phyloP scores from a whole-genome alignment of 2,329 filamentous ascomycete species.

The Akanthomyces muscarius region DNA sequence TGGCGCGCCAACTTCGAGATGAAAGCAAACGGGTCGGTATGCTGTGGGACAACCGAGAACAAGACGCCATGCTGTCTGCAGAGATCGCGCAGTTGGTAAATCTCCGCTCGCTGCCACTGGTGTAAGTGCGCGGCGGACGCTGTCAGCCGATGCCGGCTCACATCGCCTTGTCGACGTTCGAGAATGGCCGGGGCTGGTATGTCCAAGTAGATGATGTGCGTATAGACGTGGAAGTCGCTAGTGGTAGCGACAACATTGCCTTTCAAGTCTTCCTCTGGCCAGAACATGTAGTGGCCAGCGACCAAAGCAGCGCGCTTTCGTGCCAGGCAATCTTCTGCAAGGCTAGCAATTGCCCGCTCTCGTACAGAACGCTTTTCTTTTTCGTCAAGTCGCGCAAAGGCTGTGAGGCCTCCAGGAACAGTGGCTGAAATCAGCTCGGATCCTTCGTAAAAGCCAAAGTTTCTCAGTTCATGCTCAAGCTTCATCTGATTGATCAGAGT shows the following conservation, averaged over 20 bases:
- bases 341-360: conserved; percentile 40
- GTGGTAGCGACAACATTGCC: conserved; percentile 37
- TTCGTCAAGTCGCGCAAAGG: conserved; percentile 40
- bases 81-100: conserved; percentile 35
- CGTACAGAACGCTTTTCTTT: conserved; percentile 38
- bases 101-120: conserved; percentile 48
- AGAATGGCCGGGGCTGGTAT: conserved; percentile 33
- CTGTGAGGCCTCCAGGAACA: conserved; percentile 42
- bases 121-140: conserved; percentile 35
- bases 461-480: conserved; percentile 21
- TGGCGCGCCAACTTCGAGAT: conserved; percentile 16
- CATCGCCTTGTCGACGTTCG: conserved; percentile 37
- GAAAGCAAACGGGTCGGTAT: conserved; percentile 22
- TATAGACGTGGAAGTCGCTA: conserved; percentile 45
- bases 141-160: conserved; percentile 30
- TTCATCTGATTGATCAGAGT: conserved; percentile 40
- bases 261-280: conserved; percentile 35
- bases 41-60: conserved; percentile 35
- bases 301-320: conserved; percentile 43
- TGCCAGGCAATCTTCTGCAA: conserved; percentile 34
- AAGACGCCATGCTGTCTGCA: conserved; percentile 45
- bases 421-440: conserved; percentile 42
- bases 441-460: conserved; percentile 50
- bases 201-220: conserved; percentile 57
- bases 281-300: conserved; percentile 54